These are phyloP conservation scores for Trichomonascus vanleenenianus DNA, from an alignment of 805 yeast genomes.

Conservation along the genomic window DNA sequence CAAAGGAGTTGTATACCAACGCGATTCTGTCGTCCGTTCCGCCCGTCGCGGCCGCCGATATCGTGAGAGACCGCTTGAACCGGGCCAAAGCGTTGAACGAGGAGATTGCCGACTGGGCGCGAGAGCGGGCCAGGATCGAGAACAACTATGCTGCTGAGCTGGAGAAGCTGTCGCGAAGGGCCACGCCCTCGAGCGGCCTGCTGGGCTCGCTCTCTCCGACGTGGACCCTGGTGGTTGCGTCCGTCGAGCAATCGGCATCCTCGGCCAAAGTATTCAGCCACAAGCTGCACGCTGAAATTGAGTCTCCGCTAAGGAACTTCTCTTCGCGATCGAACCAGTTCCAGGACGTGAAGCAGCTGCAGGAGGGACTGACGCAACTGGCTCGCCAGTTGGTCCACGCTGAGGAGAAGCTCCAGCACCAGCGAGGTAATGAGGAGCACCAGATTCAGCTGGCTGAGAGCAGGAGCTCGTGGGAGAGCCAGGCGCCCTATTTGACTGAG, in stretches of 20 bases:
- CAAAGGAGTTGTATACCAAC: constrained; percentile 27
- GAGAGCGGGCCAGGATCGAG: constrained; percentile 43
- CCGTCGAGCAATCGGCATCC: constrained; percentile 24
- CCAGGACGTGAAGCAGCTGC: constrained; percentile 45
- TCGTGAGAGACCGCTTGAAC: constrained; percentile 47
- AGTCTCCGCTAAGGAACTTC: constrained; percentile 34
- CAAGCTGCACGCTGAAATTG: constrained; percentile 32
- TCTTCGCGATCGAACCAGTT: constrained; percentile 34
- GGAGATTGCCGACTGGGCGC: constrained; percentile 54
- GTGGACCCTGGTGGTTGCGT: constrained; percentile 21
- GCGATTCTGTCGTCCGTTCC: constrained; percentile 37
- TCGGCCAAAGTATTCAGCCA: constrained; percentile 28
- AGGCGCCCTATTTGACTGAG: constrained; percentile 70
- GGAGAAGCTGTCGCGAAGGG: constrained; percentile 29
- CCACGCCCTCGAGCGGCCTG: constrained; percentile 13
- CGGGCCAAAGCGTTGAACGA: constrained; percentile 50
- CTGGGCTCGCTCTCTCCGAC: constrained; percentile 23
- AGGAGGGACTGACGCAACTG: constrained; percentile 37
- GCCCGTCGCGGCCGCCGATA: constrained; percentile 54
- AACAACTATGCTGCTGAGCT: constrained; percentile 42
- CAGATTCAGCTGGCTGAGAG: constrained; percentile 33
- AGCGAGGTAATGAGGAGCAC: constrained; percentile 19
- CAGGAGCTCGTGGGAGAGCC: constrained; percentile 52
- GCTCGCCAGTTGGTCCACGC: constrained; percentile 33
- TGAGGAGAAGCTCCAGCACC: constrained; percentile 28